phyloP scores from a whole-genome alignment of 306 rosid genomes.

The Castanopsis chinensis region DNA sequence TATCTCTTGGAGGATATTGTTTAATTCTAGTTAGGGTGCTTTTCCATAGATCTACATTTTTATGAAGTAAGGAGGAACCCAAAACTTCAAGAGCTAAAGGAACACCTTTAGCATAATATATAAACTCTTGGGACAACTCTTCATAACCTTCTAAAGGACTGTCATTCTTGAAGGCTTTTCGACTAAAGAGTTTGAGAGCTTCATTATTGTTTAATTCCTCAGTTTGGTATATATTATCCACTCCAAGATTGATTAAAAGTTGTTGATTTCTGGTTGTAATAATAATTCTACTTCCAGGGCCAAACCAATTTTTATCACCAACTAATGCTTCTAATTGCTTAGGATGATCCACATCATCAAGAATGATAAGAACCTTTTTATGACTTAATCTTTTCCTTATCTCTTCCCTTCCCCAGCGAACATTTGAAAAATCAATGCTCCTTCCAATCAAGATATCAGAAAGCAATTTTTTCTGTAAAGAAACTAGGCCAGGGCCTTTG shows the following conservation, averaged over 20 bases:
- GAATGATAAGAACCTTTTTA: conserved; percentile 9
- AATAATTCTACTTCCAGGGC: background rate
- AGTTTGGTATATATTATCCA: background rate
- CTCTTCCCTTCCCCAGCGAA: no score
- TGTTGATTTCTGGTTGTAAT: background rate
- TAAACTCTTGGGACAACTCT: background rate
- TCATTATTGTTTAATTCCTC: background rate
- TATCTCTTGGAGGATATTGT: fast-evolving
- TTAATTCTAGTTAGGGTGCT: fast-evolving
- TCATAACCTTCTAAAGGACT: background rate
- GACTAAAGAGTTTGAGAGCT: background rate
- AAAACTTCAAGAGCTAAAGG: background rate
- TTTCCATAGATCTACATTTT: background rate
- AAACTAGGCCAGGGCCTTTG: no score
- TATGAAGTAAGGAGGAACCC: fast-evolving
- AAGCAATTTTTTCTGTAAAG: no score
- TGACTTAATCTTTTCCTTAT: no score
- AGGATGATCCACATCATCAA: background rate
- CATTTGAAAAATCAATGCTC: no score
- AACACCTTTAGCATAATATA: background rate
- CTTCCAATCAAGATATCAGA: no score
- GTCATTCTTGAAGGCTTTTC: background rate
- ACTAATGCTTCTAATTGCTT: background rate
- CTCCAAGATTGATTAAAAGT: background rate
- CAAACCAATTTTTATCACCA: background rate